phyloP scores from a whole-genome alignment of 2,329 filamentous ascomycete genomes.

The Trichoderma polysporum region DNA sequence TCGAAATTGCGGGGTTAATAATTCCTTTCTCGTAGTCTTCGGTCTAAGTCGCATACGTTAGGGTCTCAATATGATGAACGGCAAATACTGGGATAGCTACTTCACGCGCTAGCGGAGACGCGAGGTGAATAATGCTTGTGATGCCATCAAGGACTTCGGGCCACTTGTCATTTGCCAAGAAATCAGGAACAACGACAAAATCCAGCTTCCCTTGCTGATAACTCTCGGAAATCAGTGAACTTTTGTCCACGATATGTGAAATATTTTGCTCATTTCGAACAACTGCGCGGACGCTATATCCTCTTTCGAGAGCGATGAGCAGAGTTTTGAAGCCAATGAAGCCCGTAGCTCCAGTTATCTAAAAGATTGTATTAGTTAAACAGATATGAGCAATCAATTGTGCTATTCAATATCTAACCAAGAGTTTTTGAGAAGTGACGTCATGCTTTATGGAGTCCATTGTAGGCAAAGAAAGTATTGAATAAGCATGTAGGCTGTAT shows the following conservation, averaged over 20 bases:
- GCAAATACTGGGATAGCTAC: background rate
- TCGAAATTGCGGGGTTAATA: slow-evolving; percentile 19
- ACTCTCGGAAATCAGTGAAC: background rate
- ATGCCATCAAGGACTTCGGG: slow-evolving; percentile 12
- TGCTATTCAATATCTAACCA: too few species aligned
- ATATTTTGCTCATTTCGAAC: slow-evolving; percentile 16
- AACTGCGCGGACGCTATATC: slow-evolving; percentile 15
- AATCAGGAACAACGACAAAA: slow-evolving; percentile 20
- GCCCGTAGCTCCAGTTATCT: slow-evolving; percentile 34
- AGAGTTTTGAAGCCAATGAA: slow-evolving; percentile 16
- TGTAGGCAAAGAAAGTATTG: too few species aligned
- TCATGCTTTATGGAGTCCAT: too few species aligned
- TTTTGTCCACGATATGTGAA: background rate
- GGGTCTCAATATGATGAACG: background rate
- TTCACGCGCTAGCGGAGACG: slow-evolving; percentile 21
- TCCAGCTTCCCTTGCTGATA: background rate
- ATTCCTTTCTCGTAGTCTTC: slow-evolving; percentile 18
- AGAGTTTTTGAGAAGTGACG: too few species aligned
- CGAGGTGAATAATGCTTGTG: slow-evolving; percentile 22
- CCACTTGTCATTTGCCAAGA: background rate
- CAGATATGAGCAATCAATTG: too few species aligned
- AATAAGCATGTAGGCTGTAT: too few species aligned
- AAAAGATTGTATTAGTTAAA: too few species aligned
- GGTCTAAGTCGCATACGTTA: slow-evolving; percentile 1
- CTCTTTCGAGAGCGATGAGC: slow-evolving; percentile 6